Evolutionary conservation across 495 filamentous ascomycete species (phyloP).

Genomic region (Tuber melanosporum): DNA sequence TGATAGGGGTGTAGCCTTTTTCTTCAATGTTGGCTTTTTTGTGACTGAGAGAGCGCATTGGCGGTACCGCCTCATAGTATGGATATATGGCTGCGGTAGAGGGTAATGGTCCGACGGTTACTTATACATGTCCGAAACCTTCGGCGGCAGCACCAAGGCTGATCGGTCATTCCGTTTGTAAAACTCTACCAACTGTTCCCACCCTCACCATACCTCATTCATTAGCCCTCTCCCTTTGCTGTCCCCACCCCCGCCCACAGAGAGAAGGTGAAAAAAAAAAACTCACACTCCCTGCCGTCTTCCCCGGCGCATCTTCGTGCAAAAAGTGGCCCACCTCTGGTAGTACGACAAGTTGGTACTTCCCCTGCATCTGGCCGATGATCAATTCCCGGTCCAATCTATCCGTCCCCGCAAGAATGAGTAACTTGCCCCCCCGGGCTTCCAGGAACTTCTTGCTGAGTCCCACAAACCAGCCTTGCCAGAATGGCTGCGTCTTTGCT

Average conservation of each 20-base stretch:
- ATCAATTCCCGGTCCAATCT: slow-evolving; percentile 88
- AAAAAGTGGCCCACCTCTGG: slow-evolving; percentile 95
- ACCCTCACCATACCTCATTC: slow-evolving; percentile 22
- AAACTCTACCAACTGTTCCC: slow-evolving; percentile 68
- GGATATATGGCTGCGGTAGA: background rate
- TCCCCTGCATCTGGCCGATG: slow-evolving; percentile 79
- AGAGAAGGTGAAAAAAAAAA: background rate
- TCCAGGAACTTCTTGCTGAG: slow-evolving; percentile 82
- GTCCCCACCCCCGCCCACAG: slow-evolving; percentile 33
- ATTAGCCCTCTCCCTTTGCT: slow-evolving; percentile 36
- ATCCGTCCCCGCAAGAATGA: slow-evolving; percentile 90
- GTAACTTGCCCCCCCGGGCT: slow-evolving; percentile 76
- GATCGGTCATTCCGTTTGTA: slow-evolving; percentile 81
- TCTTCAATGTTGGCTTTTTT: background rate
- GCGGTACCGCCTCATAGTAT: background rate
- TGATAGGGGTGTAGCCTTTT: background rate
- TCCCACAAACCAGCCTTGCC: slow-evolving; percentile 88
- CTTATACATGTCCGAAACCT: slow-evolving; percentile 52
- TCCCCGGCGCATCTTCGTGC: slow-evolving; percentile 87
- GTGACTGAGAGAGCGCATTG: background rate
- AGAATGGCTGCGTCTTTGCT: slow-evolving; percentile 76
- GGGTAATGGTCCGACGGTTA: slow-evolving; percentile 16
- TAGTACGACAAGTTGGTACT: slow-evolving; percentile 91
- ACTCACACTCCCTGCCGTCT: slow-evolving; percentile 61
- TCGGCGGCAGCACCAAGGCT: slow-evolving; percentile 78